Evolutionary conservation across 768 basidiomycete species (phyloP), one percentile per base, ranked within the genome.

Genomic region (Pisolithus orientalis): DNA sequence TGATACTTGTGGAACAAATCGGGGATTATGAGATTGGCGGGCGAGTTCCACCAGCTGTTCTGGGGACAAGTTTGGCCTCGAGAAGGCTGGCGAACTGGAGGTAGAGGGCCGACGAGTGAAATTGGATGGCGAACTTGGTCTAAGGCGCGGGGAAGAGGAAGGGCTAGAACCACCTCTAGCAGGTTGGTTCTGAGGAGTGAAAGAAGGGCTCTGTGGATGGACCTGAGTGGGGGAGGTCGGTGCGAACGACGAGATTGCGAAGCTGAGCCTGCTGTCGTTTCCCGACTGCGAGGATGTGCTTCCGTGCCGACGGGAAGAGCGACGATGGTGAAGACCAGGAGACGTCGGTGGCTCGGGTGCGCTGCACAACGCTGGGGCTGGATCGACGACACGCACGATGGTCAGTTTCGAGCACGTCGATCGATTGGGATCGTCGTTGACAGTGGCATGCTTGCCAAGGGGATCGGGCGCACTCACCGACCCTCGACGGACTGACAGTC

Each of bases 21-120:
- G 77, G 60, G 53, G 80, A 49, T 72, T 67, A 10, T 77, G 79
- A 1, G 85, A 77, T 39, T 80, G 77, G 42, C 79, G 79, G 1
- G 87, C 90, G 27, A 92, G 76, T 51, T 86, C 84, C 32, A 87
- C 70, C 47, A 90, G 76, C 65, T 90, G 86, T 48, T 89, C 87
- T 25, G 89, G 84, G 1, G 81, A 74, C 2, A 89, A 72, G 37
- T 76, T 77, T 28, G 80, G 77, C 58, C 78, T 78, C 0, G 69
- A 62, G 47, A 64, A 64, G 14, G 69, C 54, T 14, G 72, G 59
- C 38, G 71, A 66, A 44, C 69, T 59, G 17, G 73, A 62, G 50
- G 48, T 68, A 11, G 67, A 69, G 46, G 59, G 52, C 11, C 65
- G 59, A 53, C 65, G 65, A 63, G 37, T 28, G 31, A 60, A 62